Conservation (phyloP, 2,329 filamentous ascomycete species). For the Alternaria ethzedia region DNA sequence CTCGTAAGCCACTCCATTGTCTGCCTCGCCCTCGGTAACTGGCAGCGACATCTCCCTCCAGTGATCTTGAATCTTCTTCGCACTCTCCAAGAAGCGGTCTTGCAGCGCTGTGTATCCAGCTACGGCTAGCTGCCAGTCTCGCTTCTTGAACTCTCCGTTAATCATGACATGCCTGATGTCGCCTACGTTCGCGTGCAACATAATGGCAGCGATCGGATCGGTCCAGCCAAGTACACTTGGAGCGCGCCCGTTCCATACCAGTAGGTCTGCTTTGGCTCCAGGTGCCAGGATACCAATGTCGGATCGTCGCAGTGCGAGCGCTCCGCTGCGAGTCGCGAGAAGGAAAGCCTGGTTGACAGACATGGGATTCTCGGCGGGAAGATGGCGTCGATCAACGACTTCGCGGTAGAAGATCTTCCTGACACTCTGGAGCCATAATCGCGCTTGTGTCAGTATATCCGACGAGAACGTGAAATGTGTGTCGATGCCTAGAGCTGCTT, state of each 20-base stretch:
- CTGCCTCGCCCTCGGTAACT: not conserved
- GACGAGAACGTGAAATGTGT: conserved; percentile 61
- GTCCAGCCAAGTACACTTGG: conserved; percentile 61
- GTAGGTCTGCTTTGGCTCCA: conserved; percentile 62
- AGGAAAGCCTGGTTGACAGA: conserved; percentile 62
- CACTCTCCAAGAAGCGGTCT: conserved; percentile 26
- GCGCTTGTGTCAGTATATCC: conserved; percentile 56
- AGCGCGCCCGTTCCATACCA: conserved; percentile 59
- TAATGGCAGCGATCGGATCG: conserved; percentile 63
- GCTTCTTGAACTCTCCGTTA: conserved; percentile 58
- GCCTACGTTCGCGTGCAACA: conserved; percentile 61
- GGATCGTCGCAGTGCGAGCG: conserved; percentile 56
- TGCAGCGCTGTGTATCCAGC: conserved; percentile 21
- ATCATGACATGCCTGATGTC: conserved; percentile 61
- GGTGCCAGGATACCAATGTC: conserved; percentile 59
- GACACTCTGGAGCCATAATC: conserved; percentile 60
- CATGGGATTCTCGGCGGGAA: conserved; percentile 60
- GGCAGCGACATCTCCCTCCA: conserved; percentile 16
- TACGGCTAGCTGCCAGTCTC: conserved; percentile 48
- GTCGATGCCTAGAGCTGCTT: conserved; percentile 61
- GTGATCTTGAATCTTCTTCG: conserved; percentile 26
- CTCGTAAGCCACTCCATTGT: not conserved
- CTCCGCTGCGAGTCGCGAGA: conserved; percentile 61
- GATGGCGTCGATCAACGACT: conserved; percentile 49
- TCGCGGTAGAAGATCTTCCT: conserved; percentile 51